Conservation (phyloP, 2,329 filamentous ascomycete genomes). For the Cercospora zeina region DNA sequence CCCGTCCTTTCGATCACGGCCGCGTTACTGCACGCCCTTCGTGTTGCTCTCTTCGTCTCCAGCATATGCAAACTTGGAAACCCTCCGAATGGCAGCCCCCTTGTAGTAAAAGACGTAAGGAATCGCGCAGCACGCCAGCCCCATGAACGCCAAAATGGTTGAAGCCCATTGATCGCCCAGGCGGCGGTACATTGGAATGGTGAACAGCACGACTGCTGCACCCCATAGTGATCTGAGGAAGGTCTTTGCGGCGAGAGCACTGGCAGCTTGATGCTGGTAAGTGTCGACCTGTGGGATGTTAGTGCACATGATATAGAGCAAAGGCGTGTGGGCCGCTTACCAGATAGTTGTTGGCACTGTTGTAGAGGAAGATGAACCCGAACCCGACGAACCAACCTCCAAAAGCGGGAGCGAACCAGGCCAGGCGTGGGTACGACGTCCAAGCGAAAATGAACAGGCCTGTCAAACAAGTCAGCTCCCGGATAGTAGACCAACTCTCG, state of each 20-base stretch:
- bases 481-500: neutral
- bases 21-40: slow-evolving; percentile 28
- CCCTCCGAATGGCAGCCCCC: slow-evolving; percentile 67
- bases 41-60: slow-evolving; percentile 53
- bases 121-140: slow-evolving; percentile 40
- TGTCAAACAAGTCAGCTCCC: neutral
- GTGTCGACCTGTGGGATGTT: slow-evolving; percentile 53
- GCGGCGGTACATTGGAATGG: slow-evolving; percentile 44
- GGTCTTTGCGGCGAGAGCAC: slow-evolving; percentile 44
- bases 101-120: slow-evolving; percentile 74
- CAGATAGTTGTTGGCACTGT: slow-evolving; percentile 48
- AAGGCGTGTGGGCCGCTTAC: neutral
- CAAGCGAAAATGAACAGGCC: slow-evolving; percentile 69
- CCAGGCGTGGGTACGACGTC: slow-evolving; percentile 65
- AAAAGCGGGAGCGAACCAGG: slow-evolving; percentile 65
- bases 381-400: slow-evolving; percentile 39
- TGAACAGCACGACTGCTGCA: slow-evolving; percentile 31
- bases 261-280: slow-evolving; percentile 67
- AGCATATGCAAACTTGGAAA: slow-evolving; percentile 71
- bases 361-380: slow-evolving; percentile 40
- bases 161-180: slow-evolving; percentile 52
- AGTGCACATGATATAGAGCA: neutral
- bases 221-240: slow-evolving; percentile 29
- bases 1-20: neutral
- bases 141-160: slow-evolving; percentile 47